Base-by-base conservation (phyloP, 1,139 yeast genomes). In the Geotrichum carabidarum region DNA sequence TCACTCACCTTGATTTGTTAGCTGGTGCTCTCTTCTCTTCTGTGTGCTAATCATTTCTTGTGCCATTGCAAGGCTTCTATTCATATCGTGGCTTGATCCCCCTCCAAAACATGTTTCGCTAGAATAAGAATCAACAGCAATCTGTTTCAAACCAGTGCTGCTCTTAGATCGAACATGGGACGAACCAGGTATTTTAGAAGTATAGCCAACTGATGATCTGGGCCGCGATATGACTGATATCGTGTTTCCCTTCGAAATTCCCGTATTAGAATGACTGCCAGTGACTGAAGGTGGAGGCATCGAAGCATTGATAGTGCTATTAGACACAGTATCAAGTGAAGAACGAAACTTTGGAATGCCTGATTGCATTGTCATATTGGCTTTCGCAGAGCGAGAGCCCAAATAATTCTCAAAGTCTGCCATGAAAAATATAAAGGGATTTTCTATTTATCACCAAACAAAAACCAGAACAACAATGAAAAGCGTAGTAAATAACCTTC, bases 1-100 rank as follows among this genome's bases (percentile, higher is more conserved):
- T 22, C 7, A 8, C 44, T 7, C 17, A 27, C 32, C 34, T 36
- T 45, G 49, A 36, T 45, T 45, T 9, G 18, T 27, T 17, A 45
- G 12, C 12, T 45, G 41, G 15, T 45, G 30, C 15, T 45, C 49
- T 15, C 42, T n/a, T 12, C n/a, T 9, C 27, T 35, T 45, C 41
- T 48, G 51, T 7, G 45, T 32, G 8, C 37, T 42, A 14, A 48
- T 48, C 35, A 35, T 30, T 5, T 48, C 51, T 11, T 42, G 41
- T 6, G 51, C 51, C 36, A 27, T 36, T n/a, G 36, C 7, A 3
- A 48, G 41, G 12, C 51, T 40, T 22, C 34, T 40, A n/a, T 42
- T 42, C 44, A 35, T 34, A 8, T 48, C 51, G 14, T n/a, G n/a
- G 15, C 15, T 30, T 30, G 35, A 27, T 11, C 22, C 22, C 27